phyloP scores from a whole-genome alignment of 73 alveolate species.

The Paramecium sonneborni region DNA sequence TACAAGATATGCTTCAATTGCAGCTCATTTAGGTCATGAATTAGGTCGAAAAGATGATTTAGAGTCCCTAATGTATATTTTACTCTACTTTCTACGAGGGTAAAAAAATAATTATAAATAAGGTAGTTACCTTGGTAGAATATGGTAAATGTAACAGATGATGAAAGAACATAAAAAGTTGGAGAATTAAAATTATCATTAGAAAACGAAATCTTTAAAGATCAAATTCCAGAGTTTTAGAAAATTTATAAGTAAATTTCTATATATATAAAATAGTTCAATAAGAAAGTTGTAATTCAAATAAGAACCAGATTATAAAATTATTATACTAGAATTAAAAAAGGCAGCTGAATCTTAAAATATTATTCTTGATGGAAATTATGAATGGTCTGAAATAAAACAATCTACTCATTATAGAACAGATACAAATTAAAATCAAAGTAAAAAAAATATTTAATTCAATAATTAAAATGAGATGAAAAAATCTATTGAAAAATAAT shows the following conservation, averaged over 20 bases:
- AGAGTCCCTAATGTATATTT: slow-evolving; percentile 70
- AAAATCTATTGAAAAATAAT: slow-evolving; percentile 44
- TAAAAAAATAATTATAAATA: slow-evolving; percentile 32
- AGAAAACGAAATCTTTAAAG: slow-evolving; percentile 36
- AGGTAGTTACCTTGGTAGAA: slow-evolving; percentile 68
- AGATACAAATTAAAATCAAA: slow-evolving; percentile 2
- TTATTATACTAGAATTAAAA: slow-evolving; percentile 62
- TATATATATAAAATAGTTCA: slow-evolving; percentile 7
- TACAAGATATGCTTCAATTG: slow-evolving; percentile 72
- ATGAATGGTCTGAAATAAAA: slow-evolving; percentile 74
- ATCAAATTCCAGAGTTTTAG: slow-evolving; percentile 58
- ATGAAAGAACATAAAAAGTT: slow-evolving; percentile 60
- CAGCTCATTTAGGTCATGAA: slow-evolving; percentile 72
- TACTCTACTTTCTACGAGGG: slow-evolving; percentile 70
- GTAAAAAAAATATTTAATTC: neutral
- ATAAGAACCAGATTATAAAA: slow-evolving; percentile 70
- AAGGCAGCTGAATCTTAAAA: slow-evolving; percentile 58
- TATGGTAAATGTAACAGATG: slow-evolving; percentile 63
- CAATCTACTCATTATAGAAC: slow-evolving; percentile 36
- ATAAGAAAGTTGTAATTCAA: slow-evolving; percentile 66
- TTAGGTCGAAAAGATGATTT: slow-evolving; percentile 75
- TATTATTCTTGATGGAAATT: slow-evolving; percentile 63
- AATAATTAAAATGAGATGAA: slow-evolving; percentile 20
- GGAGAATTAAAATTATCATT: slow-evolving; percentile 37
- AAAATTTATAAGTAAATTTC: slow-evolving; percentile 62